These are phyloP conservation scores for Apophysomyces variabilis DNA, from an alignment of 371 early-diverging fungal species.

Conservation along the genomic window DNA sequence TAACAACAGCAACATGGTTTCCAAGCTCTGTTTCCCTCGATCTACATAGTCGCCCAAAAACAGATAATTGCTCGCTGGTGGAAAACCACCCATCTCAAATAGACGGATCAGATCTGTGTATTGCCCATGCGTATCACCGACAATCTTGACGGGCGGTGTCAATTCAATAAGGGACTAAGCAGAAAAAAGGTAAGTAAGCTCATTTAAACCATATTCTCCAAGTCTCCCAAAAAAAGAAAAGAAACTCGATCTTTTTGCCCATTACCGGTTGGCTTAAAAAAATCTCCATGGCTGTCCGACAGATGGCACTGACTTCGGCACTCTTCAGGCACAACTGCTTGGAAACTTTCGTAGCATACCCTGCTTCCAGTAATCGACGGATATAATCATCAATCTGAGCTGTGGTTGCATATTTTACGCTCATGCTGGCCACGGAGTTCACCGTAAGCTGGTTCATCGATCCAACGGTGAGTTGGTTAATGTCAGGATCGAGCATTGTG, in stretches of 20 bases:
- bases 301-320: slow-evolving; percentile 89
- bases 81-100: slow-evolving; percentile 89
- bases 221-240: slow-evolving; percentile 4
- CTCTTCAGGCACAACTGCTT: slow-evolving; percentile 78
- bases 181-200: neutral
- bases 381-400: slow-evolving; percentile 88
- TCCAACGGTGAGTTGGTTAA: slow-evolving; percentile 48
- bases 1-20: slow-evolving; percentile 92
- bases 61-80: slow-evolving; percentile 84
- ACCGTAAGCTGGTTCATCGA: slow-evolving; percentile 54
- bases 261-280: slow-evolving; percentile 89
- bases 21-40: slow-evolving; percentile 93
- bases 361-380: slow-evolving; percentile 78
- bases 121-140: slow-evolving; percentile 97
- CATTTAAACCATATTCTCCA: no score
- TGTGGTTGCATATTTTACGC: slow-evolving; percentile 33
- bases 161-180: slow-evolving; percentile 86
- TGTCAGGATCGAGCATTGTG: slow-evolving; percentile 21
- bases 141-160: slow-evolving; percentile 97
- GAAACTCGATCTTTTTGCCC: neutral
- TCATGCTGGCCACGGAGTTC: slow-evolving; percentile 43
- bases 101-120: slow-evolving; percentile 85
- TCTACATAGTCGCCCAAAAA: slow-evolving; percentile 98
- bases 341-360: slow-evolving; percentile 75
- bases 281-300: slow-evolving; percentile 87